Evolutionary conservation across 495 filamentous ascomycete genomes (phyloP), one percentile per base, ranked within the genome.

Genomic region (Tuber melanosporum): DNA sequence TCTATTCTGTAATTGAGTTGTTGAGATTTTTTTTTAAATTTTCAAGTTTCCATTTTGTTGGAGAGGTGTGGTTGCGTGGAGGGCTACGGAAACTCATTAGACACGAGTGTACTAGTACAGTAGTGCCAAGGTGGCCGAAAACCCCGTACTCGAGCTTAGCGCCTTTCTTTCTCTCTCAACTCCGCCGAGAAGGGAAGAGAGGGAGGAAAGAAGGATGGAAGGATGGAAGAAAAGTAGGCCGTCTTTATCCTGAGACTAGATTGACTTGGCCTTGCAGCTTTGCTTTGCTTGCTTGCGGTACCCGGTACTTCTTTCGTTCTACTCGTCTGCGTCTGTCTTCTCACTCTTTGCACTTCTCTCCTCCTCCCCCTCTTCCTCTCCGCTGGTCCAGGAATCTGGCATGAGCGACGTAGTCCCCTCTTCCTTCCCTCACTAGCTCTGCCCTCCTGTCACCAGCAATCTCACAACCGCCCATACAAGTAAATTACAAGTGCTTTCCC

Each of bases 401-500:
- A 32, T 17, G 12, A 17, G 57, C 57, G 12, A 66, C 57, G 12
- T 66, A 6, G 3, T 26, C 26, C 17, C 17, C 5, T 66, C 57
- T 32, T n/a, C 52, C 57, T 15, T 66, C 45, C 73, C 42, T 57
- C 26, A 45, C 49, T 43, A 44, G n/a, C 69, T 52, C 42, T 10
- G 14, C 69, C 6, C 66, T 71, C 14, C 19, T 57, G 26, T n/a
- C 66, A 47, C 72, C 62, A 26, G 19, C 36, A 72, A 72, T 52
- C 74, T 36, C 15, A 43, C 73, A 66, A 22, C 22, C n/a, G 12
- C 47, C n/a, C 39, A 71, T 66, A 73, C 45, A 47, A 41, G 49
- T 39, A 32, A 32, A 32, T 32, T 32, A n/a, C 41, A 79, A 77
- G 77, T 66, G 15, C 57, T 36, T 19, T 66, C 26, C 57, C 26